Percentiles rank a stretch among this genome's conserved stretches.
Conservation (phyloP, 441 rosid genomes). For the Capsella rubella region DNA sequence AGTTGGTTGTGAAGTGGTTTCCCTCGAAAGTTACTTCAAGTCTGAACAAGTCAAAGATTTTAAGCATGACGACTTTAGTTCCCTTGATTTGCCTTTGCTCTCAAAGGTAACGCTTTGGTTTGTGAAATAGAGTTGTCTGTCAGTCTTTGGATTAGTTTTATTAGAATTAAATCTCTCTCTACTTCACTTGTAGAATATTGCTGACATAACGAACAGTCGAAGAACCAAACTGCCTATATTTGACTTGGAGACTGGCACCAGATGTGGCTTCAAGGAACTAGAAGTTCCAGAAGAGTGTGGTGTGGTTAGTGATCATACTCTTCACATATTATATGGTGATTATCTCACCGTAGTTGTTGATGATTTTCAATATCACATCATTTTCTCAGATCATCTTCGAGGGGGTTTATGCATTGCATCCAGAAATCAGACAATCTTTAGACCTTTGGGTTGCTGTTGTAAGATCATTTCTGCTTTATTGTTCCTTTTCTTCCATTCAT, state of each 20-base stretch:
- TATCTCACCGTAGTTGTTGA: constrained; percentile 1
- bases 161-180: constrained; percentile 31
- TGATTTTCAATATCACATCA: constrained; percentile 13
- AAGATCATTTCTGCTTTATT: constrained; percentile 51
- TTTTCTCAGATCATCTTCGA: constrained; percentile 85
- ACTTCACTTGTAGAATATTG: constrained; percentile 72
- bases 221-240: constrained; percentile 86
- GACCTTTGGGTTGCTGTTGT: constrained; percentile 99
- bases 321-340: neutral
- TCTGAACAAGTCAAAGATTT: constrained; percentile 87
- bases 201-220: constrained; percentile 69
- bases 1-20: constrained; percentile 99
- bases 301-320: constrained; percentile 70
- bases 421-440: constrained; percentile 87
- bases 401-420: constrained; percentile 98
- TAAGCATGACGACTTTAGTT: constrained; percentile 91
- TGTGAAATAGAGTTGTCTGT: constrained; percentile 12
- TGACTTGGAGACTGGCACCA: constrained; percentile 90
- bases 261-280: constrained; percentile 90
- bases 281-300: constrained; percentile 97
- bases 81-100: constrained; percentile 89
- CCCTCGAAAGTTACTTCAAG: constrained; percentile 96
- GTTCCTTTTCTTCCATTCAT: constrained; percentile 14
- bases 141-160: constrained; percentile 5
- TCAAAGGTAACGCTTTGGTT: constrained; percentile 70